phyloP scores from a whole-genome alignment of 305 asterid species.

The Fraxinus sp. region DNA sequence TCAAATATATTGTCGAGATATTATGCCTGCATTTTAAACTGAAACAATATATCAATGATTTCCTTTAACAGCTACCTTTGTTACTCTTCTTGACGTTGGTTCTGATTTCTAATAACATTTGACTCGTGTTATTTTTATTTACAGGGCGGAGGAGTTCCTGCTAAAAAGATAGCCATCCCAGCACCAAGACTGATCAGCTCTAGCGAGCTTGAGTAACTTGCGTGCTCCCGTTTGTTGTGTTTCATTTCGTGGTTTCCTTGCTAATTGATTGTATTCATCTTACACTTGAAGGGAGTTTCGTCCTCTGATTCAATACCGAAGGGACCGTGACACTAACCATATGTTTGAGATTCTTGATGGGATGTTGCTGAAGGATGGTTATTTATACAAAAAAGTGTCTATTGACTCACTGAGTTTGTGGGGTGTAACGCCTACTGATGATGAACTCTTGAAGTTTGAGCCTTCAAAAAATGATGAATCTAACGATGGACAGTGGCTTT shows the following conservation, averaged over 20 bases:
- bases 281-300: constrained; percentile 72
- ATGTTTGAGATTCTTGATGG: constrained; percentile 81
- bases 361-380: constrained; percentile 94
- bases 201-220: constrained; percentile 84
- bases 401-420: constrained; percentile 73
- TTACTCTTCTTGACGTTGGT: background rate
- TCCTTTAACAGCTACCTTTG: background rate
- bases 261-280: constrained; percentile 22
- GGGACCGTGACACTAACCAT: constrained; percentile 84
- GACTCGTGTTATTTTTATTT: constrained; percentile 15
- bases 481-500: constrained; percentile 74
- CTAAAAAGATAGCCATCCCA: constrained; percentile 60
- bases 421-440: constrained; percentile 83
- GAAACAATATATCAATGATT: background rate
- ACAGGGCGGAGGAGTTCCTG: constrained; percentile 84
- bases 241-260: constrained; percentile 14
- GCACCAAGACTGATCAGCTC: constrained; percentile 86
- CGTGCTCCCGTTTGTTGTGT: constrained; percentile 20
- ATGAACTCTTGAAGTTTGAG: constrained; percentile 90
- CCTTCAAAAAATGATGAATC: constrained; percentile 65
- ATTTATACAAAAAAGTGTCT: constrained; percentile 74
- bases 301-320: constrained; percentile 76
- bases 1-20: background rate
- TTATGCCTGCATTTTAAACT: constrained; percentile 5
- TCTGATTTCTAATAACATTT: constrained; percentile 13